phyloP scores from a whole-genome alignment of 148 eudicot genomes.

The Limonium bicolor region DNA sequence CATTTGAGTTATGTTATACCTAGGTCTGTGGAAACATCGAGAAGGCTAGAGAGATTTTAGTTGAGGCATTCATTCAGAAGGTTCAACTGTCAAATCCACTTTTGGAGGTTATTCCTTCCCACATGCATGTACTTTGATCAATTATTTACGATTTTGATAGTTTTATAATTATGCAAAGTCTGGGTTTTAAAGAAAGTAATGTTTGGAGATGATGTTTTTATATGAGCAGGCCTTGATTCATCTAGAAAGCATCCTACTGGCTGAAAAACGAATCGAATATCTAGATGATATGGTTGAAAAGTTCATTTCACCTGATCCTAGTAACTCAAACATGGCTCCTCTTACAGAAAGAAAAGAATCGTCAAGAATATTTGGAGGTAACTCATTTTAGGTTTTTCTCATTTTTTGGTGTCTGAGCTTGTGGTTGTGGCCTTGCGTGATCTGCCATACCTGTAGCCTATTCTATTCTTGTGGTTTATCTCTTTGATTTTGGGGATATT shows the following conservation, averaged over 20 bases:
- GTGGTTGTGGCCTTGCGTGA: too few species aligned
- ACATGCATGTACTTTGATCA: neutral
- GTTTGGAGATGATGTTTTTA: neutral
- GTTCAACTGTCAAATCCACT: constrained; percentile 67
- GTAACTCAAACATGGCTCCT: constrained; percentile 35
- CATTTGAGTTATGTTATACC: too few species aligned
- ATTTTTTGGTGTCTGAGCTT: too few species aligned
- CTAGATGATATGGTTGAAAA: constrained; percentile 76
- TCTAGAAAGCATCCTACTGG: constrained; percentile 60
- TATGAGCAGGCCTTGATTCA: constrained; percentile 74
- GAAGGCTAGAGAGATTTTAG: constrained; percentile 74
- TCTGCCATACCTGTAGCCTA: too few species aligned
- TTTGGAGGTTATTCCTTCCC: constrained; percentile 48
- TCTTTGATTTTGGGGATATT: too few species aligned
- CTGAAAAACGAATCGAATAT: constrained; percentile 64
- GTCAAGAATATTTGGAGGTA: constrained; percentile 94
- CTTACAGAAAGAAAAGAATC: constrained; percentile 69
- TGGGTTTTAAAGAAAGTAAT: neutral
- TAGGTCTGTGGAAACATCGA: constrained; percentile 65
- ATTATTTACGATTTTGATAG: too few species aligned
- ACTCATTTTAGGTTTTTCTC: too few species aligned
- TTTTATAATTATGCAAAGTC: too few species aligned
- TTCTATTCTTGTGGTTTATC: too few species aligned
- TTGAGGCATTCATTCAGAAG: constrained; percentile 58
- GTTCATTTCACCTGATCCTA: constrained; percentile 41